Evolutionary conservation across 2,329 filamentous ascomycete genomes (phyloP), one percentile per base, ranked within the genome.

Genomic region (Colletotrichum eleusines): DNA sequence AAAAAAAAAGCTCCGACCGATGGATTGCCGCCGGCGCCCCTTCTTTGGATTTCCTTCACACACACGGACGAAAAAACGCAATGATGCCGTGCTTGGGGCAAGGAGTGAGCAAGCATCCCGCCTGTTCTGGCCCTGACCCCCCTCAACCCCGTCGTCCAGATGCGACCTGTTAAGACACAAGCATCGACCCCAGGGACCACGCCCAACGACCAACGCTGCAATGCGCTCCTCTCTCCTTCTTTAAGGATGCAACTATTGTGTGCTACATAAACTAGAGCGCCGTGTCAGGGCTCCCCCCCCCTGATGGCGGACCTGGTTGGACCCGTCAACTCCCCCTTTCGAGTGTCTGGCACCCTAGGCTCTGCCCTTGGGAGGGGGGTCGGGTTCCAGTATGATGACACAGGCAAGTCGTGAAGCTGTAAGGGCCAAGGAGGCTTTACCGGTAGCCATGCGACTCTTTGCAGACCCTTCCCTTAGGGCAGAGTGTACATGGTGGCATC

Each of bases 251-350:
- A 51, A 62, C 44, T 16, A 20, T 6, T 42, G 18, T 42, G 40
- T 42, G 3, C 6, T 44, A n/a, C 7, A 3, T 44, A 44, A 18
- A 33, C 7, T 46, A 53, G 33, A 53, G 35, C 33, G 63, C 51
- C 63, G 58, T 68, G 62, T 71, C 68, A 71, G 63, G 46, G 58
- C 53, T 44, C 44, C 63, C 51, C 14, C 44, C 44, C 57, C 51
- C 33, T 33, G 28, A 44, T 62, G 68, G 53, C 63, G 18, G 63
- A 44, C 51, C 51, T 54, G 63, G 54, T 71, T 71, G 64, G 68
- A 50, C n/a, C 61, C 23, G 40, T 40, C 53, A 59, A 16, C 63
- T 46, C 44, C 63, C 68, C 64, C 64, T 59, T 59, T 28, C 55
- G n/a, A 46, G 38, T 42, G 23, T 42, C 33, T 42, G 38, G 38